phyloP scores from a whole-genome alignment of 2,329 filamentous ascomycete genomes.

The Aspergillus amoenus region DNA sequence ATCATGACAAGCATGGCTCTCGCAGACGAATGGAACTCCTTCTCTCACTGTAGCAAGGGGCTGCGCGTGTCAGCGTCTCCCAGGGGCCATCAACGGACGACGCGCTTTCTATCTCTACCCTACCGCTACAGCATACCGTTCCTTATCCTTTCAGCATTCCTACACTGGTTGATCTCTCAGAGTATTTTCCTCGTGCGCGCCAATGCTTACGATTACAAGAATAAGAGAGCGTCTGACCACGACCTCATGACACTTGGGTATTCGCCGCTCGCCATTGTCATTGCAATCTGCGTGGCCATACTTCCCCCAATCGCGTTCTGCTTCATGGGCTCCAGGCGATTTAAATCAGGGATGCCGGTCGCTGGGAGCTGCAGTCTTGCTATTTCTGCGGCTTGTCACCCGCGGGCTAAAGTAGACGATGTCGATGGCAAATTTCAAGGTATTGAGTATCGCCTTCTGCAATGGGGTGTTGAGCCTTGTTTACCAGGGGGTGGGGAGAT shows the following conservation, averaged over 20 bases:
- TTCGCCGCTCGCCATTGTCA: neutral
- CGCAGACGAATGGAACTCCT: no score
- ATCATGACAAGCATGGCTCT: no score
- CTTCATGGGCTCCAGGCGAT: constrained; percentile 17
- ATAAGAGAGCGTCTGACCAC: no score
- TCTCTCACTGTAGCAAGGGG: accelerated
- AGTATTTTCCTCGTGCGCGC: neutral
- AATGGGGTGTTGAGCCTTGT: neutral
- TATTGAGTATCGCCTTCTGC: neutral
- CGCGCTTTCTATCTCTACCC: no score
- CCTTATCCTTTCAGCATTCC: no score
- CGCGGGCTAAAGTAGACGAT: neutral
- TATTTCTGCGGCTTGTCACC: constrained; percentile 35
- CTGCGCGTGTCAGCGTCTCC: no score
- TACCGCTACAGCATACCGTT: no score
- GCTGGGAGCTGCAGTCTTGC: constrained; percentile 33
- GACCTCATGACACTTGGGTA: neutral
- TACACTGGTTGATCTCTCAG: neutral
- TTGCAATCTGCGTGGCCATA: neutral
- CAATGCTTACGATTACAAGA: neutral
- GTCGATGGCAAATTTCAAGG: neutral
- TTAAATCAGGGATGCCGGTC: constrained; percentile 27
- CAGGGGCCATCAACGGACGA: no score
- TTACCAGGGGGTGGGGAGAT: neutral
- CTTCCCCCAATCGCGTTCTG: constrained; percentile 1